Percentiles rank a stretch among this genome's conserved stretches.
Evolutionary conservation across 2,329 filamentous ascomycete genomes (phyloP).

Genomic region (Penicillium janthinellum): DNA sequence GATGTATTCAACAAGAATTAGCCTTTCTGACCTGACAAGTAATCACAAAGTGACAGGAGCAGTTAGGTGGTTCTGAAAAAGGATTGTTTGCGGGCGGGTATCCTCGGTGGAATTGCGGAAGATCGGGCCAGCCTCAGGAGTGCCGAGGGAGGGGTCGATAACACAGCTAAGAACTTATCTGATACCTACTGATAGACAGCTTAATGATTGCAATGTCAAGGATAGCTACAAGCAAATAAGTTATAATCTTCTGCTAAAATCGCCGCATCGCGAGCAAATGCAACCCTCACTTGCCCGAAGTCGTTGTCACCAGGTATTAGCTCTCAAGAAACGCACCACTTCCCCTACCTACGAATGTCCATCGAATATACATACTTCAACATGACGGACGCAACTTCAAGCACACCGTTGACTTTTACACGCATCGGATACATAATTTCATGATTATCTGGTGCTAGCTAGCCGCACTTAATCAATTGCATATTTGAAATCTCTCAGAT

Average conservation of each 20-base stretch:
- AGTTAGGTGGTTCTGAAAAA: neutral
- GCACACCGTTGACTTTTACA: no score
- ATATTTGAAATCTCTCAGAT: no score
- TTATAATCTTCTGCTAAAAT: no score
- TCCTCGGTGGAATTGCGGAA: conserved; percentile 26
- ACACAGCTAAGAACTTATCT: neutral
- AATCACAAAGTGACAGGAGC: neutral
- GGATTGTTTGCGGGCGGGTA: conserved; percentile 8
- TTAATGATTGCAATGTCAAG: neutral
- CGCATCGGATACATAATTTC: no score
- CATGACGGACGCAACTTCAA: no score
- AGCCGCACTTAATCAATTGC: no score
- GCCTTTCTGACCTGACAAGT: neutral
- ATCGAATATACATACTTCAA: no score
- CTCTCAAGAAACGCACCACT: no score
- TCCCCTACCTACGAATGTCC: no score
- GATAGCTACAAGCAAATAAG: no score
- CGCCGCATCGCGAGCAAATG: neutral
- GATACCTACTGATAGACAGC: neutral
- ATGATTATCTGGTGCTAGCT: no score
- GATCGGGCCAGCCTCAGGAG: conserved; percentile 11
- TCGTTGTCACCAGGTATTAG: no score
- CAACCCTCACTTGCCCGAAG: neutral
- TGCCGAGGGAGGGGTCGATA: conserved; percentile 16
- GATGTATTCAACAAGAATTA: neutral